Evolutionary conservation across 371 early-diverging fungal genomes (phyloP).

Genomic region (Rhizomucor miehei): DNA sequence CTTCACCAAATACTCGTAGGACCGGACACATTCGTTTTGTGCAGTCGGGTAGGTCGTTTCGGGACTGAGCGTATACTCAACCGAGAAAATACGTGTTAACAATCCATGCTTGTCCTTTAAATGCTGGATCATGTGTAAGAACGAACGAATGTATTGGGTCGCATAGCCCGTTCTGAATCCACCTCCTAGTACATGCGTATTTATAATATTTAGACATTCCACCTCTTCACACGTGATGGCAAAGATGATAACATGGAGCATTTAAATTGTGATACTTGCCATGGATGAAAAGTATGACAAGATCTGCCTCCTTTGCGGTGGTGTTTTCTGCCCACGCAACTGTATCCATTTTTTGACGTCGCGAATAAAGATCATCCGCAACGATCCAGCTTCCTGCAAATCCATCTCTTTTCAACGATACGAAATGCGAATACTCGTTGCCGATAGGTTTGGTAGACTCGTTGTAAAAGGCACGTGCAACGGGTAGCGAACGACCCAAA

Average conservation of each 20-base stretch:
- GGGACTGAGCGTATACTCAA: conserved; percentile 24
- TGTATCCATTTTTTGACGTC: not conserved
- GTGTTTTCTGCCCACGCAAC: conserved; percentile 6
- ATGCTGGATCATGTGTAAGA: conserved; percentile 8
- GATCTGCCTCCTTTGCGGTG: conserved; percentile 3
- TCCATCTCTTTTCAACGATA: too few relatives aligned
- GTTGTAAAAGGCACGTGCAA: too few relatives aligned
- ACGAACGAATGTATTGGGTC: conserved; percentile 15
- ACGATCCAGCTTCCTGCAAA: too few relatives aligned
- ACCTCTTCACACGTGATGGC: too few relatives aligned
- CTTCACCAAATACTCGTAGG: conserved; percentile 29
- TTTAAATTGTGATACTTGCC: not conserved
- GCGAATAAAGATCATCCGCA: too few relatives aligned
- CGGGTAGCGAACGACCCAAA: too few relatives aligned
- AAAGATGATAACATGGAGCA: too few relatives aligned
- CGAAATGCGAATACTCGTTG: too few relatives aligned
- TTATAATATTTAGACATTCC: too few relatives aligned
- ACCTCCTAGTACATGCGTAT: too few relatives aligned
- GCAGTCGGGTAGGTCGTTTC: conserved; percentile 24
- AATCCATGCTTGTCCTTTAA: conserved; percentile 9
- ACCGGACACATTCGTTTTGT: conserved; percentile 23
- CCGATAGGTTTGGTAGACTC: too few relatives aligned
- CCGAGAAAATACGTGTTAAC: conserved; percentile 13
- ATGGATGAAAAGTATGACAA: conserved; percentile 23
- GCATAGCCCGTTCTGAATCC: conserved; percentile 6